Conservation (phyloP, 805 yeast genomes). For the Lachancea kluyveri region DNA sequence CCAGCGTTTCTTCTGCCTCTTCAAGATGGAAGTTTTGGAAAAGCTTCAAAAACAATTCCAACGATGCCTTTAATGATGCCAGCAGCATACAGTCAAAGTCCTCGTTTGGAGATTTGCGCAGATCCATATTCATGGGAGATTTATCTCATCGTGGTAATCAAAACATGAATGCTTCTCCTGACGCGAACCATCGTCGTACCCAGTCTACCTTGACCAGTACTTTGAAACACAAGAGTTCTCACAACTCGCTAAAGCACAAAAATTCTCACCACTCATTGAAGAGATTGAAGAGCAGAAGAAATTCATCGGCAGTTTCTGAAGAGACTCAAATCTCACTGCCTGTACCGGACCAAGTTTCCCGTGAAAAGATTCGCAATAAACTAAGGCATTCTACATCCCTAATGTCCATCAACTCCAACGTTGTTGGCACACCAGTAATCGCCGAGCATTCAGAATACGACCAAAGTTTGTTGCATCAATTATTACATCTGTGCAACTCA, state of each 20-base stretch:
- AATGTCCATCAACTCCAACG: slow-evolving; percentile 23
- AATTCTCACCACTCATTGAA: slow-evolving; percentile 28
- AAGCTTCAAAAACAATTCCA: too few species aligned
- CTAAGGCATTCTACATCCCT: slow-evolving; percentile 37
- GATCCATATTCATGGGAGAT: too few species aligned
- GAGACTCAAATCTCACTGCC: slow-evolving; percentile 47
- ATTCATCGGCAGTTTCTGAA: slow-evolving; percentile 16
- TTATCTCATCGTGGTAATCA: too few species aligned
- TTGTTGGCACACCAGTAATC: slow-evolving; percentile 15
- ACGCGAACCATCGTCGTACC: slow-evolving; percentile 3
- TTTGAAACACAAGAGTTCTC: slow-evolving; percentile 10
- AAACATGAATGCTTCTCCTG: too few species aligned
- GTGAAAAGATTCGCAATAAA: slow-evolving; percentile 48
- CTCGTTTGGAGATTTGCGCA: slow-evolving; percentile 24
- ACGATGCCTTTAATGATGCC: too few species aligned
- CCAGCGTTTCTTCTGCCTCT: slow-evolving; percentile 20
- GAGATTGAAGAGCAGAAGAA: slow-evolving; percentile 25
- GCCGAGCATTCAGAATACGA: slow-evolving; percentile 20
- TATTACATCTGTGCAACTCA: slow-evolving; percentile 21
- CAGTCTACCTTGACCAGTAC: too few species aligned
- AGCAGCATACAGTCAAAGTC: too few species aligned
- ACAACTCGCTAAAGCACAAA: slow-evolving; percentile 25
- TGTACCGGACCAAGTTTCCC: slow-evolving; percentile 47
- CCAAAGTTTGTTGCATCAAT: slow-evolving; percentile 19
- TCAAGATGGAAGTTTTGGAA: slow-evolving; percentile 34